phyloP scores from a whole-genome alignment of 169 alveolate genomes.

The Plasmodium fragile region DNA sequence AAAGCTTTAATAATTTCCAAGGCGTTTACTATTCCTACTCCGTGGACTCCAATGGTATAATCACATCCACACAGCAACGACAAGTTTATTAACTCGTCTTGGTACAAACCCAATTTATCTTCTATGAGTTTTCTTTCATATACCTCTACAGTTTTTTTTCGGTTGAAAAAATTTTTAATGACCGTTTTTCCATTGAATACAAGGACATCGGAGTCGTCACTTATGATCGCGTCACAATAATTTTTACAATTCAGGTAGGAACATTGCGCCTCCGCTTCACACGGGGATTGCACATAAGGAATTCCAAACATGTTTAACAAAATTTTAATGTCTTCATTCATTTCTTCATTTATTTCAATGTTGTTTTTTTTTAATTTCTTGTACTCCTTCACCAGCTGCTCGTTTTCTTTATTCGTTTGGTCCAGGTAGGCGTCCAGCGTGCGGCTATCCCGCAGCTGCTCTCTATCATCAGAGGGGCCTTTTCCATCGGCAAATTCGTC shows the following conservation, averaged over 20 bases:
- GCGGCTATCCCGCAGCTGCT: slow-evolving; percentile 45
- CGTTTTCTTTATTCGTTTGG: slow-evolving; percentile 40
- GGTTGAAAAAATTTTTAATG: slow-evolving; percentile 91
- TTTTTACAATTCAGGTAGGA: slow-evolving; percentile 88
- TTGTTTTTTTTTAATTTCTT: slow-evolving; percentile 44
- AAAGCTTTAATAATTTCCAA: slow-evolving; percentile 93
- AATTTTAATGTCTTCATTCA: slow-evolving; percentile 83
- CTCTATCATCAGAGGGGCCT: not conserved
- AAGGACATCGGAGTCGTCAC: slow-evolving; percentile 96
- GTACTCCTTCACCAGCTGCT: slow-evolving; percentile 47
- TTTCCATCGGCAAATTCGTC: not conserved
- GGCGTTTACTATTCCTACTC: slow-evolving; percentile 97
- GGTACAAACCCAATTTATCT: slow-evolving; percentile 87
- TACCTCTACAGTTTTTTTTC: slow-evolving; percentile 89
- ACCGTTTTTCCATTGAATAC: slow-evolving; percentile 93
- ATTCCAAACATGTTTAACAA: slow-evolving; percentile 92
- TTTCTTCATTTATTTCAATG: slow-evolving; percentile 76
- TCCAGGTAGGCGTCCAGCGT: slow-evolving; percentile 29
- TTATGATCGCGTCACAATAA: slow-evolving; percentile 92
- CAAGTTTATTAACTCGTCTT: slow-evolving; percentile 90
- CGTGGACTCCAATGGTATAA: slow-evolving; percentile 95
- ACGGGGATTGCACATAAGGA: slow-evolving; percentile 96
- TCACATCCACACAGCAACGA: slow-evolving; percentile 96
- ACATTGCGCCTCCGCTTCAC: slow-evolving; percentile 97
- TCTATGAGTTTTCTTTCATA: slow-evolving; percentile 86